Percentiles rank a stretch among this genome's conserved stretches.
Evolutionary conservation across 148 eudicot species (phyloP).

Genomic region (Oxyria digyna): DNA sequence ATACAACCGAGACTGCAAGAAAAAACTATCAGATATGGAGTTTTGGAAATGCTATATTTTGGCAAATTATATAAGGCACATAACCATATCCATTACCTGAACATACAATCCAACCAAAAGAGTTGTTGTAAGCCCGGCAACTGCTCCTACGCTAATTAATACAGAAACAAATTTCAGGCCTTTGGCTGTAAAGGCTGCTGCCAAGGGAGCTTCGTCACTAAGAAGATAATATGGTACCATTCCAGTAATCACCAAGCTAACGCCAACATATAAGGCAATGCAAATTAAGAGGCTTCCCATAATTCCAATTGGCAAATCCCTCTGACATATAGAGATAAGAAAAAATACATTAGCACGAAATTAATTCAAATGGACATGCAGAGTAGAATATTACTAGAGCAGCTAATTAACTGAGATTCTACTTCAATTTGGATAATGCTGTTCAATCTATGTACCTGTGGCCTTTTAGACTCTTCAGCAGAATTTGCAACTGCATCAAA

Average conservation of each 20-base stretch:
- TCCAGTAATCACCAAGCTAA: constrained; percentile 92
- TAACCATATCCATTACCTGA: constrained; percentile 47
- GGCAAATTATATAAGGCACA: not conserved
- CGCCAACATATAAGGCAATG: constrained; percentile 64
- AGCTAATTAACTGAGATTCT: not conserved
- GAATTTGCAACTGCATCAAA: constrained; percentile 99
- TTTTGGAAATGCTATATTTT: not conserved
- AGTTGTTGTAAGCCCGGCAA: constrained; percentile 97
- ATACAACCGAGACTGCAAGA: constrained; percentile 75
- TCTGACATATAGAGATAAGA: constrained; percentile 22
- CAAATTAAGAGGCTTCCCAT: constrained; percentile 85
- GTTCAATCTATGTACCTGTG: constrained; percentile 42
- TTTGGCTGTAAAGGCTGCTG: constrained; percentile 72
- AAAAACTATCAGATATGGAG: not conserved
- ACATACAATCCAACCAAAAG: constrained; percentile 95
- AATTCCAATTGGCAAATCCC: constrained; percentile 92
- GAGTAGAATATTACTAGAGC: not conserved
- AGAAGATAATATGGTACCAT: constrained; percentile 77
- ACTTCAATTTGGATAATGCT: not conserved
- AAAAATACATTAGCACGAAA: not conserved
- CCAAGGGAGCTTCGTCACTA: constrained; percentile 92
- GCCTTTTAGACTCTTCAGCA: constrained; percentile 90
- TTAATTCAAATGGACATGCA: not conserved
- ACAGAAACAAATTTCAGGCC: constrained; percentile 78
- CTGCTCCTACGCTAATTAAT: constrained; percentile 86